Evolutionary conservation across 305 asterid genomes (phyloP).

Genomic region (Coffea humblotiana): DNA sequence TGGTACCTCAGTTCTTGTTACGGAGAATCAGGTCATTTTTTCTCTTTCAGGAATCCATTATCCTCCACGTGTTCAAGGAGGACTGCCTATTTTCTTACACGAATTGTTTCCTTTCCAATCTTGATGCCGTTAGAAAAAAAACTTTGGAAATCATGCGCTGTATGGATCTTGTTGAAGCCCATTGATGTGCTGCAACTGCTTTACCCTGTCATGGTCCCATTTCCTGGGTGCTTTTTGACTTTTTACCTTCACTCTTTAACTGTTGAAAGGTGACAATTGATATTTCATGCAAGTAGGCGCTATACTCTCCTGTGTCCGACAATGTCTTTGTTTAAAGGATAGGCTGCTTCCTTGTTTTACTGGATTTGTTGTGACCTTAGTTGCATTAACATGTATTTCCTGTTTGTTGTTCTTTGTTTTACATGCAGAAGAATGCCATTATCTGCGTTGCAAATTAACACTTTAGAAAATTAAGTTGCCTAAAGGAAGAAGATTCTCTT

Average conservation of each 20-base stretch:
- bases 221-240: not conserved
- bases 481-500: not conserved
- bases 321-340: not conserved
- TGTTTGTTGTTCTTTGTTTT: not conserved
- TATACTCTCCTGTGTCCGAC: not conserved
- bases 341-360: not conserved
- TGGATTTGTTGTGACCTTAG: not conserved
- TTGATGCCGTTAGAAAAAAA: not conserved
- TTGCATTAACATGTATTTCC: not conserved
- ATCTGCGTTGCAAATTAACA: not conserved
- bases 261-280: no score
- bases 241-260: not conserved
- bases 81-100: not conserved
- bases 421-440: not conserved
- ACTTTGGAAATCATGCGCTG: not conserved
- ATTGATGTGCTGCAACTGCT: not conserved
- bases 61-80: not conserved
- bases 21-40: conserved; percentile 59
- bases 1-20: conserved; percentile 88
- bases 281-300: not conserved
- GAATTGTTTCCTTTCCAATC: not conserved
- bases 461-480: not conserved
- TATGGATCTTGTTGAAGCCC: not conserved
- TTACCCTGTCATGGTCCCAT: not conserved
- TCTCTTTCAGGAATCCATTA: not conserved